phyloP scores from a whole-genome alignment of 306 rosid genomes.

The Rubus idaeus region DNA sequence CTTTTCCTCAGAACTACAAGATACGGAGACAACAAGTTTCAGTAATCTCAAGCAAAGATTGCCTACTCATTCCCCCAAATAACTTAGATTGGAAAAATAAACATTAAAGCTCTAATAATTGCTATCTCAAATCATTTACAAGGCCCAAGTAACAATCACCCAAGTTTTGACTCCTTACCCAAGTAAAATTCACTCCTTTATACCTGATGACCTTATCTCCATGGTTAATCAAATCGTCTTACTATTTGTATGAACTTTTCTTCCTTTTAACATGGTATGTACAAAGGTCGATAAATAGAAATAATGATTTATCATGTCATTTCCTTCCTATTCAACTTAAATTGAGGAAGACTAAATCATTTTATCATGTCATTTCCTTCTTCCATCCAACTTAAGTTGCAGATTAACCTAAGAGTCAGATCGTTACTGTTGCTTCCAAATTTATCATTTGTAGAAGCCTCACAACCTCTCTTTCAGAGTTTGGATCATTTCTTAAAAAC shows the following conservation, averaged over 20 bases:
- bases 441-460: neutral
- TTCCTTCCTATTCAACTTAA: neutral
- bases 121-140: neutral
- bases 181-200: neutral
- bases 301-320: neutral
- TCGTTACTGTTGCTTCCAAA: neutral
- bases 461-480: neutral
- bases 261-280: neutral
- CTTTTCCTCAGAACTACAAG: conserved; percentile 41
- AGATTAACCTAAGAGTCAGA: neutral
- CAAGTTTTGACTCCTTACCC: too few relatives aligned
- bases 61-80: too few relatives aligned
- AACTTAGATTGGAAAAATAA: neutral
- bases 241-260: neutral
- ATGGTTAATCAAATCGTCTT: neutral
- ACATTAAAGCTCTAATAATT: neutral
- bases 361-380: neutral
- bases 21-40: conserved; percentile 7
- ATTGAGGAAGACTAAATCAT: neutral
- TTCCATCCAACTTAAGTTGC: neutral
- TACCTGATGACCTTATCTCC: neutral
- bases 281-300: neutral
- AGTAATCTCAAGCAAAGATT: conserved; percentile 11
- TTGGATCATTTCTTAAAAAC: neutral
- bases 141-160: neutral